A percentile compares a stretch with the other conserved stretches of the same genome.
Conservation (phyloP, 768 basidiomycete genomes). For the Lactifluus hygrophoroides region DNA sequence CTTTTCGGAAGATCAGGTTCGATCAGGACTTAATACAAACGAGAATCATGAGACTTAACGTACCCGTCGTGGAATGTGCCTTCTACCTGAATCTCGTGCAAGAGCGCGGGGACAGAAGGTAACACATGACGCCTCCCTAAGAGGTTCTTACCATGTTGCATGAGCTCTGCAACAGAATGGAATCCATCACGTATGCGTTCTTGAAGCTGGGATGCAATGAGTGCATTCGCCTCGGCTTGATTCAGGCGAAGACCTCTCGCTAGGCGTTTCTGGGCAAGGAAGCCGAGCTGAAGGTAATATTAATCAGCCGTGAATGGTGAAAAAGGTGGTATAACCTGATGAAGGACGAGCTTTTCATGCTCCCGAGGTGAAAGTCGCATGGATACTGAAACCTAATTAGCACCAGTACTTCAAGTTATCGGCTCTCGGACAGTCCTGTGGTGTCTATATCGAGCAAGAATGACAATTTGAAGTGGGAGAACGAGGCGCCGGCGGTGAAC, state of each 20-base stretch:
- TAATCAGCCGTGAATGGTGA: constrained; percentile 23
- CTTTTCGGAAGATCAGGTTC: constrained; percentile 30
- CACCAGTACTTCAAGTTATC: too few species aligned
- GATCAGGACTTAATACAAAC: constrained; percentile 15
- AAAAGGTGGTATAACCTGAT: constrained; percentile 36
- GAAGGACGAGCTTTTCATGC: constrained; percentile 64
- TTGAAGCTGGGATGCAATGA: constrained; percentile 89
- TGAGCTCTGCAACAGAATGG: constrained; percentile 81
- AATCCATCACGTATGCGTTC: constrained; percentile 90
- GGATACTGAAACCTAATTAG: too few species aligned
- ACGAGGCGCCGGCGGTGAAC: too few species aligned
- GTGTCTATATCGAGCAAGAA: too few species aligned
- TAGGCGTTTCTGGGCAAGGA: constrained; percentile 87
- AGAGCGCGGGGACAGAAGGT: constrained; percentile 60
- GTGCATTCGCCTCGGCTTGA: constrained; percentile 75
- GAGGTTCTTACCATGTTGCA: constrained; percentile 85
- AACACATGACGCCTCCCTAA: constrained; percentile 87
- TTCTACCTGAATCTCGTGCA: constrained; percentile 91
- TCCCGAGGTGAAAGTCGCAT: constrained; percentile 75
- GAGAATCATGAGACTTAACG: constrained; percentile 18
- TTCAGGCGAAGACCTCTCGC: constrained; percentile 90
- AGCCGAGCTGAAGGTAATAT: constrained; percentile 52
- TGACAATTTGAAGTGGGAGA: too few species aligned
- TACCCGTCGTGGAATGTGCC: constrained; percentile 87
- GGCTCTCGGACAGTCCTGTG: too few species aligned